Evolutionary conservation across 192 early-diverging fungal genomes (phyloP), one percentile per base, ranked within the genome.

Genomic region (Mortierella hygrophila): DNA sequence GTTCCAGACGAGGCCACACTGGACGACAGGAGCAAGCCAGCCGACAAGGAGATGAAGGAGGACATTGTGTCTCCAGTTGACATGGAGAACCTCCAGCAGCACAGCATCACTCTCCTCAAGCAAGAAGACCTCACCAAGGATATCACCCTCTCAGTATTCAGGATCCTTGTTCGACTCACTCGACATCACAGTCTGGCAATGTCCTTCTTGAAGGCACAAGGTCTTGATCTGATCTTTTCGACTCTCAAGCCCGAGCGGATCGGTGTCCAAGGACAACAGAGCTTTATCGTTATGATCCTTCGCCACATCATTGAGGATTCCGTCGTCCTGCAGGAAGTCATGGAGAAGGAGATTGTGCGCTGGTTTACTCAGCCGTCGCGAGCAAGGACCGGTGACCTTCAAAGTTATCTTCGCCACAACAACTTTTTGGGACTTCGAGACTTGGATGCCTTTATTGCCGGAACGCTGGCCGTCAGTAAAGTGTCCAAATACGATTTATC

Each of bases 281-380:
- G 93, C 47, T 92, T 98, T 63, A 91, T 95, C 15, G 88, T 95
- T 26, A 95, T 98, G 81, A 96, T 99, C n/a, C 79, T 99, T 71
- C 93, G 97, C 5, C 97, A 99, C 80, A 92, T 96, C 20, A 91
- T 98, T 76, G 98, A 99, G 85, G 92, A 94, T 76, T 75, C 87
- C 23, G 83, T 83, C 3, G 90, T 95, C 3, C 83, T 98, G 71
- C 88, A 89, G 76, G 76, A 82, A 54, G 87, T 92, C 9, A 96
- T 99, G 93, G 94, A 95, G 75, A 85, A 92, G 47, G 94, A 97
- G 80, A 93, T 98, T 8, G 91, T 88, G 32, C 90, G 88, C 32
- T 97, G 94, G 94, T 93, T 97, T 32, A 91, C 93, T 55, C 89
- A 91, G 63, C 94, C 95, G 13, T 54, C 84, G 21, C 93, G 95